phyloP scores from a whole-genome alignment of 2,329 filamentous ascomycete species.

The Elsinoe ampelina region DNA sequence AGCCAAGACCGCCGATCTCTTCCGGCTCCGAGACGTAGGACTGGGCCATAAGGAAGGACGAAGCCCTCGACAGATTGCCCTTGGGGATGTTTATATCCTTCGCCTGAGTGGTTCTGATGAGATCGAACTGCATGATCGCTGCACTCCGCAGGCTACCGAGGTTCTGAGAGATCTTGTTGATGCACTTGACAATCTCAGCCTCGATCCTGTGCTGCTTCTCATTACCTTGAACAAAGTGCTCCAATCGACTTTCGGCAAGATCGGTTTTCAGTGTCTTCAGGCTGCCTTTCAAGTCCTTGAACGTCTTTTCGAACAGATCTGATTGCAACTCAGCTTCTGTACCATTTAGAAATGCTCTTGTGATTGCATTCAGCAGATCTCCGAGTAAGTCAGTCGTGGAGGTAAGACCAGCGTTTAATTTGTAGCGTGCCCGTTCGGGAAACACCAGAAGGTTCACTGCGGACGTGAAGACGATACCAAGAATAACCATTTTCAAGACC shows the following conservation, averaged over 20 bases:
- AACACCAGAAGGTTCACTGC: conserved; percentile 68
- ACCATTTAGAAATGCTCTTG: conserved; percentile 73
- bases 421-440: conserved; percentile 64
- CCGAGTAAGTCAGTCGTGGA: conserved; percentile 66
- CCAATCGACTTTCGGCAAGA: conserved; percentile 75
- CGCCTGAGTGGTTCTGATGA: conserved; percentile 55
- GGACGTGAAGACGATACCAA: conserved; percentile 65
- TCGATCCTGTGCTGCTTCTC: conserved; percentile 74
- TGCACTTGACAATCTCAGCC: conserved; percentile 68
- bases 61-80: conserved; percentile 3
- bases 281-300: conserved; percentile 52
- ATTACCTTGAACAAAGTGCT: conserved; percentile 73
- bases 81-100: conserved; percentile 12
- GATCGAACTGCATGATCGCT: conserved; percentile 76
- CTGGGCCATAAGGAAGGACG: conserved; percentile 9
- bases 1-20: conserved; percentile 2
- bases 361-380: conserved; percentile 73
- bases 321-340: conserved; percentile 67
- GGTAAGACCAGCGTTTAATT: conserved; percentile 64
- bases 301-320: conserved; percentile 52
- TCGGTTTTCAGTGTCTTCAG: conserved; percentile 66
- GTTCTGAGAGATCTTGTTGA: conserved; percentile 78
- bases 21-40: conserved; percentile 7
- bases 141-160: conserved; percentile 86
- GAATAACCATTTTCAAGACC: conserved; percentile 72